Base-by-base conservation (phyloP, 2,329 filamentous ascomycete genomes). In the Podosphaera aphanis region DNA sequence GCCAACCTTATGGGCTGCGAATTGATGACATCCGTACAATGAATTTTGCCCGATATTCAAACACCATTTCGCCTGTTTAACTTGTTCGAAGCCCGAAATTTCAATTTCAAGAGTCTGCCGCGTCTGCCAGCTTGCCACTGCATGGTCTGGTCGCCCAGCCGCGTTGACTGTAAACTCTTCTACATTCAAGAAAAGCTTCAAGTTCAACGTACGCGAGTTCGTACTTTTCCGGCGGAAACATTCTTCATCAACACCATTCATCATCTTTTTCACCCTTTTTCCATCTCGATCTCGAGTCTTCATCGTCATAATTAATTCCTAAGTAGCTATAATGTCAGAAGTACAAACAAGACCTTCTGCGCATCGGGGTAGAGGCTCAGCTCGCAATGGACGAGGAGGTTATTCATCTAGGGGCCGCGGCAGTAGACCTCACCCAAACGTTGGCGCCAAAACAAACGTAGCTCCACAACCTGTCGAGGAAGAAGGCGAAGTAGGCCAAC, bases 311-410 rank as follows among this genome's bases (percentile, higher is more conserved):
- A n/a, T 51, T 46, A 56, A 19, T 47, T 29, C 51, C 50, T 51
- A 49, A 53, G 39, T 53, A 47, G 51, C 38, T 48, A 53, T 49
- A 49, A 95, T 95, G 90, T 93, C 90, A 73, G 88, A 95, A 74
- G 75, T 83, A 68, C 80, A 85, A 71, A 74, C 80, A 66, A 76
- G 86, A 73, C 73, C 81, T 62, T 73, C 77, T 64, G 77, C 83
- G 66, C 65, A 77, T 70, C 83, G 88, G 68, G 86, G 88, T 67
- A 81, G 90, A 74, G 84, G 83, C 68, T 80, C 84, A 63, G 73
- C 78, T 65, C 80, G 88, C 64, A 86, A 86, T 62, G 85, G 84
- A 60, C 73, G 81, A 67, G 78, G 78, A 63, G 79, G 79, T 55
- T 79, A 78, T 63, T 74, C 71, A 59, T 71, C 66, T 56, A 71